Evolutionary conservation across 192 early-diverging fungal species (phyloP).

Genomic region (Backusella psychrophila): DNA sequence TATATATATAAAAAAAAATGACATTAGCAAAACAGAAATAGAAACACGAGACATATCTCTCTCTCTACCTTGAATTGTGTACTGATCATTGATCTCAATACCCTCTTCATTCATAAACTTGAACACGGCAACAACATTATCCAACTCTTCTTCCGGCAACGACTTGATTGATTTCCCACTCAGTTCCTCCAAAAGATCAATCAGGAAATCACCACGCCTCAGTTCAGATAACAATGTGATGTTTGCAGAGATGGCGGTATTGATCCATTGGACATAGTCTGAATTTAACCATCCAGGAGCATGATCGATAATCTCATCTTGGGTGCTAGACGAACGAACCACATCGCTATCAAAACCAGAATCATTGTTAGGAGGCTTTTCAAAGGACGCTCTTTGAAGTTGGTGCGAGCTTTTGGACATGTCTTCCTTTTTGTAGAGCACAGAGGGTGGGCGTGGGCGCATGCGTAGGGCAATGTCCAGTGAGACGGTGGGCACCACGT

Average conservation of each 20-base stretch:
- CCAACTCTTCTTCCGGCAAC: conserved; percentile 44
- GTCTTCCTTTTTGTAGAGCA: conserved; percentile 20
- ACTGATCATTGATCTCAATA: conserved; percentile 42
- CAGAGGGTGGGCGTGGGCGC: conserved; percentile 48
- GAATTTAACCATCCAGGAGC: conserved; percentile 24
- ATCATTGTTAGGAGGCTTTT: background rate
- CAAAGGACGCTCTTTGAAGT: background rate
- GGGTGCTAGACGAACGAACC: background rate
- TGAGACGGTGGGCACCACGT: conserved; percentile 50
- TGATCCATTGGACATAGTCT: conserved; percentile 51
- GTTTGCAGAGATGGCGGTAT: conserved; percentile 29
- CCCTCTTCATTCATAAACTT: conserved; percentile 56
- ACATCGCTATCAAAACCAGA: conserved; percentile 17
- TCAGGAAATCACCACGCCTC: conserved; percentile 45
- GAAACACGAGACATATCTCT: background rate
- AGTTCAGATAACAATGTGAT: conserved; percentile 38
- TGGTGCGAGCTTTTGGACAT: background rate
- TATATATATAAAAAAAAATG: conserved; percentile 13
- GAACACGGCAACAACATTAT: conserved; percentile 47
- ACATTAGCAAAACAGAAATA: background rate
- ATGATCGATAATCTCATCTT: background rate
- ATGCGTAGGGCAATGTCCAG: conserved; percentile 49
- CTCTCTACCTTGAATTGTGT: conserved; percentile 46
- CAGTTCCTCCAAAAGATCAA: conserved; percentile 44
- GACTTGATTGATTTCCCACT: conserved; percentile 45